phyloP scores from a whole-genome alignment of 805 yeast species.

The Sugiyamaella lignohabitans region DNA sequence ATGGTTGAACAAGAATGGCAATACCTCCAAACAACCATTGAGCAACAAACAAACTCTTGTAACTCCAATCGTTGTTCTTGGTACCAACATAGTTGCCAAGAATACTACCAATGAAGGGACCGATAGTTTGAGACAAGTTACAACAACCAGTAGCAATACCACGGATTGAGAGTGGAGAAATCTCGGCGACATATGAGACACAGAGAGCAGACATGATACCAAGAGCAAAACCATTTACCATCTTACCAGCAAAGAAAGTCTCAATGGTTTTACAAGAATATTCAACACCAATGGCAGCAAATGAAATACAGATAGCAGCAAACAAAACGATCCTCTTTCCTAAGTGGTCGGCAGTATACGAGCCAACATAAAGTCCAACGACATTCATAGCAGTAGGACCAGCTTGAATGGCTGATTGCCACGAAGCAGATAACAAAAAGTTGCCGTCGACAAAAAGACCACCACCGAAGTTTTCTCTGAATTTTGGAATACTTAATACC shows the following conservation, averaged over 20 bases:
- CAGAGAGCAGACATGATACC: constrained; percentile 10
- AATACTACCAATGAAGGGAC: constrained; percentile 14
- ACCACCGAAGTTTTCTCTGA: constrained; percentile 9
- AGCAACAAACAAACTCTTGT: constrained; percentile 11
- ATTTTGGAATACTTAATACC: constrained; percentile 8
- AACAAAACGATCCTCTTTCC: constrained; percentile 11
- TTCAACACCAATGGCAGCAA: constrained; percentile 12
- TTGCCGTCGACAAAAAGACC: constrained; percentile 11
- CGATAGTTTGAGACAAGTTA: constrained; percentile 34
- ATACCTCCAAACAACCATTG: constrained; percentile 21
- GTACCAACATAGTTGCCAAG: constrained; percentile 12
- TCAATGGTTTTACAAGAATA: constrained; percentile 10
- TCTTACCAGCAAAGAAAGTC: constrained; percentile 15
- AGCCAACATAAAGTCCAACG: constrained; percentile 8
- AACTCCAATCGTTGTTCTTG: constrained; percentile 9
- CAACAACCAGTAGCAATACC: constrained; percentile 32
- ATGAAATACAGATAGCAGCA: constrained; percentile 7
- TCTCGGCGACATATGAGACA: constrained; percentile 12
- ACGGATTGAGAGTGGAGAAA: constrained; percentile 6
- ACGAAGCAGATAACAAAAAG: constrained; percentile 9
- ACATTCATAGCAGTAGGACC: constrained; percentile 14
- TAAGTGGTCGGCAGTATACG: constrained; percentile 10
- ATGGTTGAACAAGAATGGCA: constrained; percentile 29
- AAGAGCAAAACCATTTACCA: constrained; percentile 14
- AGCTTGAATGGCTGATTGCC: constrained; percentile 16